Evolutionary conservation across 345 rosid species (phyloP).

Genomic region (Cardamine chenopodiifolia): DNA sequence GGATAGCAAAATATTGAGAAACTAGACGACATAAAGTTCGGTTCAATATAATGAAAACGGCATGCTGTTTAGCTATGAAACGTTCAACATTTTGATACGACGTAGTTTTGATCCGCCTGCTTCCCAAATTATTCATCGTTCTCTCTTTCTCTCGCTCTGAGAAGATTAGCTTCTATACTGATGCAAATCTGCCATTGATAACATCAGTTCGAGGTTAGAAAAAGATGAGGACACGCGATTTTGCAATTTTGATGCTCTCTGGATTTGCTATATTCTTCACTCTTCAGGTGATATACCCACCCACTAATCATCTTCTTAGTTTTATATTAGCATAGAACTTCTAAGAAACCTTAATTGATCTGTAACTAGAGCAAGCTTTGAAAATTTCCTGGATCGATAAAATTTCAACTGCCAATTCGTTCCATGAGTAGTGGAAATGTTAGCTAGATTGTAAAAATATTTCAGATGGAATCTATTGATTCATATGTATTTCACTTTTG

Average conservation of each 20-base stretch:
- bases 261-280: constrained; percentile 99
- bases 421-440: background rate
- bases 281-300: constrained; percentile 65
- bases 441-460: constrained; percentile 5
- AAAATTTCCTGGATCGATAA: background rate
- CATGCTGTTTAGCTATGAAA: constrained; percentile 7
- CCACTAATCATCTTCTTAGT: background rate
- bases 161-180: constrained; percentile 11
- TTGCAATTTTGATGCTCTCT: constrained; percentile 91
- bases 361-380: constrained; percentile 11
- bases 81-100: background rate
- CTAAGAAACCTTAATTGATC: constrained; percentile 32
- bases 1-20: background rate
- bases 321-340: constrained; percentile 9
- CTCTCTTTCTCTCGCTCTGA: background rate
- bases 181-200: constrained; percentile 37
- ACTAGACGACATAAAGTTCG: constrained; percentile 2
- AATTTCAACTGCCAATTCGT: background rate
- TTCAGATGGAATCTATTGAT: too few species aligned
- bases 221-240: constrained; percentile 93
- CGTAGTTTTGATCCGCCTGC: constrained; percentile 19
- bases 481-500: background rate
- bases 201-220: constrained; percentile 4
- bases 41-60: background rate
- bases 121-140: constrained; percentile 18